phyloP scores from a whole-genome alignment of 257 asterid genomes.

The Cordia subcordata region DNA sequence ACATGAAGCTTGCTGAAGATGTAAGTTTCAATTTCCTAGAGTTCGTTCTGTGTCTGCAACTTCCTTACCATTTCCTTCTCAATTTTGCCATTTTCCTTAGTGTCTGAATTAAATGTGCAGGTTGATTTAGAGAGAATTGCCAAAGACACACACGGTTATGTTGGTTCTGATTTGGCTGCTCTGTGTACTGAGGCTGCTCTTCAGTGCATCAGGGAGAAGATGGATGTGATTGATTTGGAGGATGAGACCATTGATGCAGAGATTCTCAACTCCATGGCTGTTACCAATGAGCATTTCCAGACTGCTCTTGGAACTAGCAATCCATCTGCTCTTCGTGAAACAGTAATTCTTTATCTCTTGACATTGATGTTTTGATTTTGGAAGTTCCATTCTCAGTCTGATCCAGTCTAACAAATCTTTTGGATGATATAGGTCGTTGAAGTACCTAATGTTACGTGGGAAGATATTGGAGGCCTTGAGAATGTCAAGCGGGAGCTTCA shows the following conservation, averaged over 20 bases:
- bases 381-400: neutral
- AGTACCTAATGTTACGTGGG: slow-evolving; percentile 84
- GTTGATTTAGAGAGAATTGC: slow-evolving; percentile 82
- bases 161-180: slow-evolving; percentile 96
- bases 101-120: slow-evolving; percentile 31
- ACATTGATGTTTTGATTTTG: neutral
- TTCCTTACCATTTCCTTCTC: neutral
- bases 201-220: slow-evolving; percentile 95
- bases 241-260: slow-evolving; percentile 89
- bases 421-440: slow-evolving; percentile 65
- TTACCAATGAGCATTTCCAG: slow-evolving; percentile 77
- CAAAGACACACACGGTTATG: slow-evolving; percentile 85
- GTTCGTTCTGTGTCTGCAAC: neutral
- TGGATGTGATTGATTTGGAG: slow-evolving; percentile 91
- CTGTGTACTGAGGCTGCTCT: slow-evolving; percentile 93
- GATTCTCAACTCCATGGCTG: slow-evolving; percentile 90
- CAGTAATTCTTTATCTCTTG: slow-evolving; percentile 39
- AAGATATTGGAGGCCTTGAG: slow-evolving; percentile 87
- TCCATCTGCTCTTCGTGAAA: slow-evolving; percentile 92
- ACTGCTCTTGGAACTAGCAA: slow-evolving; percentile 95
- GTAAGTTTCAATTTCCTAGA: slow-evolving; percentile 26
- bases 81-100: neutral
- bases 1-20: slow-evolving; percentile 90
- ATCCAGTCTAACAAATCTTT: slow-evolving; percentile 13
- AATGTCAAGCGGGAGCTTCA: slow-evolving; percentile 92